A percentile compares a stretch with the other conserved stretches of the same genome.
Conservation (phyloP, 129 eudicot genomes). For the Arctium minus region DNA sequence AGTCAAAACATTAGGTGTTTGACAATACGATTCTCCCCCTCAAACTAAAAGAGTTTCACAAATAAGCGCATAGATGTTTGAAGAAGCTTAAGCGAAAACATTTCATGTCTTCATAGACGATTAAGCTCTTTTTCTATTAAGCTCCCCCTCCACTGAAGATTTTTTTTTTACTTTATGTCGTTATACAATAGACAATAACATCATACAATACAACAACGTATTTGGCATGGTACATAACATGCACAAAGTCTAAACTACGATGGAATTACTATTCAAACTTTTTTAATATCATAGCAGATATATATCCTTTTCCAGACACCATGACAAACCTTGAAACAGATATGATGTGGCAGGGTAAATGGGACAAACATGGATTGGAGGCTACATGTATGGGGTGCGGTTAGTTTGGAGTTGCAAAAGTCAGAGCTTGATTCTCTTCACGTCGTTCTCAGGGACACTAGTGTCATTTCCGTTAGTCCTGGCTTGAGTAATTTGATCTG, state of each 20-base stretch:
- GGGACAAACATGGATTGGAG: background rate
- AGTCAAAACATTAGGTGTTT: no score
- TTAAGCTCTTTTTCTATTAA: no score
- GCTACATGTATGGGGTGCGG: background rate
- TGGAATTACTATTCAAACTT: conserved; percentile 8
- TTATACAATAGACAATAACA: background rate
- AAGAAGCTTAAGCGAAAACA: no score
- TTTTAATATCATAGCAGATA: conserved; percentile 16
- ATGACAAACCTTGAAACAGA: conserved; percentile 13
- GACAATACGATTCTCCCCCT: no score
- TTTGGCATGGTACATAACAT: background rate
- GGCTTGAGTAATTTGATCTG: conserved; percentile 50
- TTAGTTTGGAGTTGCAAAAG: conserved; percentile 14
- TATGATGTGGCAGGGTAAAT: background rate
- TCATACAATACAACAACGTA: conserved; percentile 10
- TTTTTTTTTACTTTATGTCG: background rate
- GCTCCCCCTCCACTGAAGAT: no score
- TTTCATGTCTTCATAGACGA: no score
- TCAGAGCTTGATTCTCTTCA: conserved; percentile 64
- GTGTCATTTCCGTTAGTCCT: conserved; percentile 53
- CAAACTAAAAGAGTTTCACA: no score
- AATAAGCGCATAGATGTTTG: no score
- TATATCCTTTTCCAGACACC: background rate
- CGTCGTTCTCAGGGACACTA: conserved; percentile 70
- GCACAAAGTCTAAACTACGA: conserved; percentile 9